phyloP scores from a whole-genome alignment of 176 grass and related monocot species.

The Zoysia japonica region DNA sequence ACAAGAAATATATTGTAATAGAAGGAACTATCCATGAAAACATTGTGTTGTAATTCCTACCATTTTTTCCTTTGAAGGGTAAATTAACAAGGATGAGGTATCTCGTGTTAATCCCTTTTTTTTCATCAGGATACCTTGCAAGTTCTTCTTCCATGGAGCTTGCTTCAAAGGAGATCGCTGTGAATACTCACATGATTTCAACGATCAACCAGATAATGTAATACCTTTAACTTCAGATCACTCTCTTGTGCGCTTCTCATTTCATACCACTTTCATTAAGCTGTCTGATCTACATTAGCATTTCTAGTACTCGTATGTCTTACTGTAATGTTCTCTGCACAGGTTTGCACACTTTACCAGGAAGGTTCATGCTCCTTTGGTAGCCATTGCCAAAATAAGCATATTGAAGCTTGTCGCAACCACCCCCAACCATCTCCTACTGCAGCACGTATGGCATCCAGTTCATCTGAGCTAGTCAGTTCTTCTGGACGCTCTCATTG shows the following conservation, averaged over 20 bases:
- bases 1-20: neutral
- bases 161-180: constrained; percentile 93
- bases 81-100: constrained; percentile 5
- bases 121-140: constrained; percentile 75
- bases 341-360: constrained; percentile 95
- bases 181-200: constrained; percentile 89
- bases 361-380: constrained; percentile 81
- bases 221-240: neutral
- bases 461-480: constrained; percentile 42
- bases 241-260: constrained; percentile 23
- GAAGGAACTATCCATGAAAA: neutral
- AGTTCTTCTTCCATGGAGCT: constrained; percentile 80
- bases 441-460: constrained; percentile 42
- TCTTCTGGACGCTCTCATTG: constrained; percentile 40
- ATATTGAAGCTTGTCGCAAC: constrained; percentile 51
- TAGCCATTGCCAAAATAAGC: constrained; percentile 79
- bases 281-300: constrained; percentile 14
- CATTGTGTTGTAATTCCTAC: neutral
- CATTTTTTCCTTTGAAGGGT: neutral
- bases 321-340: constrained; percentile 19
- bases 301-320: constrained; percentile 30
- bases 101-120: constrained; percentile 39
- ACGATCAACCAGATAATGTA: constrained; percentile 87
- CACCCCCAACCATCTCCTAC: constrained; percentile 41
- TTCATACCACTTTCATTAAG: constrained; percentile 9